Evolutionary conservation across 176 grass and related monocot species (phyloP).

Genomic region (Phoenix dactylifera): DNA sequence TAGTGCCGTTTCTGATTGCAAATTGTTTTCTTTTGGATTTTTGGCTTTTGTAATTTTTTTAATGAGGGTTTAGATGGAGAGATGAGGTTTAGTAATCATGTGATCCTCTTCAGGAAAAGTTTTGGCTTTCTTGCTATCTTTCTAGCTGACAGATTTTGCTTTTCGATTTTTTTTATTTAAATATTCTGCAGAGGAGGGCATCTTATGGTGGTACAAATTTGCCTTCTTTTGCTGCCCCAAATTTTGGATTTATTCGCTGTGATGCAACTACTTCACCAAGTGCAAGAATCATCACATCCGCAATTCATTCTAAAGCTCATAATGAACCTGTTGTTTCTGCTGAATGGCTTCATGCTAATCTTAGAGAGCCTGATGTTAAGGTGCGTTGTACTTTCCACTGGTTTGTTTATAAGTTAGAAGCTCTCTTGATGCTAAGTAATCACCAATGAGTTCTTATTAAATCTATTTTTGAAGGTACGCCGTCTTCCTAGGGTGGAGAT

Average conservation of each 20-base stretch:
- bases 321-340: slow-evolving; percentile 72
- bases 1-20: not conserved
- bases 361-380: slow-evolving; percentile 78
- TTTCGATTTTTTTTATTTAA: no score
- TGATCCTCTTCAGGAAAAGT: not conserved
- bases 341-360: slow-evolving; percentile 79
- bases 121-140: not conserved
- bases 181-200: not conserved
- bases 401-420: no score
- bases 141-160: not conserved
- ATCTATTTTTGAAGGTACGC: no score
- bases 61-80: no score
- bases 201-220: not conserved
- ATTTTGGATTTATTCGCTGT: not conserved
- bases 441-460: no score
- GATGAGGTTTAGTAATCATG: no score
- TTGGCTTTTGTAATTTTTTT: no score
- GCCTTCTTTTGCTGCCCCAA: slow-evolving; percentile 4
- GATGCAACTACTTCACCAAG: not conserved
- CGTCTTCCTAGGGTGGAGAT: no score
- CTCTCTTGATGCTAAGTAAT: no score
- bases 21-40: not conserved
- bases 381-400: slow-evolving; percentile 8
- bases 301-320: slow-evolving; percentile 38
- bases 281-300: not conserved